phyloP scores from a whole-genome alignment of 176 grass and related monocot species.

The Juncus inflexus region DNA sequence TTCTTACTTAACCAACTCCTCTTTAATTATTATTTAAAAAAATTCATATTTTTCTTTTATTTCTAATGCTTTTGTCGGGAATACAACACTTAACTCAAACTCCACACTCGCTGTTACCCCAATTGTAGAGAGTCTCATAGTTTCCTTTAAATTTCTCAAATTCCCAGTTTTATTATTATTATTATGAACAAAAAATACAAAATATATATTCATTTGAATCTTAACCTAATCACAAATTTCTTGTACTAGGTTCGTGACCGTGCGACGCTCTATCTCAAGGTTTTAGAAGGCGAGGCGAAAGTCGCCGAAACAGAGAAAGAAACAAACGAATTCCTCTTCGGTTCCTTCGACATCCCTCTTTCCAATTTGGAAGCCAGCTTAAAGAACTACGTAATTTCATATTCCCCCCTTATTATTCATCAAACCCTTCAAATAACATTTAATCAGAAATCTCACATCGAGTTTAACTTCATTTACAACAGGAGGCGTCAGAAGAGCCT shows the following conservation, averaged over 20 bases:
- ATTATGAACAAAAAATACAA: no score
- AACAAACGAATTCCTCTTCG: conserved; percentile 80
- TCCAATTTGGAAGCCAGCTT: conserved; percentile 86
- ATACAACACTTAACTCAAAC: no score
- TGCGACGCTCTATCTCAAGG: conserved; percentile 83
- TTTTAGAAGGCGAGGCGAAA: conserved; percentile 55
- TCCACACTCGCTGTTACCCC: no score
- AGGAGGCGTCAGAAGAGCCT: conserved; percentile 77
- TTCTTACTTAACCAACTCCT: neutral
- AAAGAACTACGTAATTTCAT: conserved; percentile 62
- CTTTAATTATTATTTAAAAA: neutral
- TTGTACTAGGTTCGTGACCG: conserved; percentile 75
- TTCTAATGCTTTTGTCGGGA: no score
- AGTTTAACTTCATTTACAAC: conserved; percentile 19
- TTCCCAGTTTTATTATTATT: no score
- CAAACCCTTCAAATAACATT: no score
- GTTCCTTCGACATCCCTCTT: conserved; percentile 89
- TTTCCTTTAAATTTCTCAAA: no score
- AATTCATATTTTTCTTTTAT: no score
- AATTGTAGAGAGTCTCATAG: no score
- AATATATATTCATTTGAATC: neutral
- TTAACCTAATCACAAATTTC: conserved; percentile 4
- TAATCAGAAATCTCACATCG: neutral
- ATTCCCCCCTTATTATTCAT: neutral
- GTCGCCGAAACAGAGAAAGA: conserved; percentile 77